phyloP scores from a whole-genome alignment of 176 grass and related monocot species.

The Themeda triandra region DNA sequence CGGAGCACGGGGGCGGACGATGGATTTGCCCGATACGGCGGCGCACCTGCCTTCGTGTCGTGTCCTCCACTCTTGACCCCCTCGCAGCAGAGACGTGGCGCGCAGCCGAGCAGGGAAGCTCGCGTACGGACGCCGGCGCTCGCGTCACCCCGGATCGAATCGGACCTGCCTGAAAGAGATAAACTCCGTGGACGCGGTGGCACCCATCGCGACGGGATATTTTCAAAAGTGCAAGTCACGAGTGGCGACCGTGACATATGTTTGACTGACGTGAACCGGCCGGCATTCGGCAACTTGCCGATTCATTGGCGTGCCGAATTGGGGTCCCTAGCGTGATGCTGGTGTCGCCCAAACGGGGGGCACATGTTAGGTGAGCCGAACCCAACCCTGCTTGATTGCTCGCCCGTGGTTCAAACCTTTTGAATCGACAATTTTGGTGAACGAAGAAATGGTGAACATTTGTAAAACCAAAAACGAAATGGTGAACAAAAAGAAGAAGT shows the following conservation, averaged over 20 bases:
- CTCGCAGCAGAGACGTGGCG: neutral
- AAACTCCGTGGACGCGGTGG: neutral
- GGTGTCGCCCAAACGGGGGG: neutral
- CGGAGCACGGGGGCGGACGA: neutral
- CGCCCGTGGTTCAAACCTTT: neutral
- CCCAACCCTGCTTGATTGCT: neutral
- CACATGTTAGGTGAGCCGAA: neutral
- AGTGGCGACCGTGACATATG: neutral
- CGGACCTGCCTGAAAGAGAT: constrained; percentile 3
- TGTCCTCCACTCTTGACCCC: neutral
- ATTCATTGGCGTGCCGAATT: no score
- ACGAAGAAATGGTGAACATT: neutral
- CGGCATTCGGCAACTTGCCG: no score
- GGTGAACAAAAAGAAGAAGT: no score
- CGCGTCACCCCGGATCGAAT: constrained; percentile 22
- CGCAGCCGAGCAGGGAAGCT: neutral
- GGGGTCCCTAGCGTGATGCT: constrained; percentile 1
- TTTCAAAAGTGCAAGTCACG: neutral
- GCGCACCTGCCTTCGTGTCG: neutral
- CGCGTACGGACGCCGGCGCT: neutral
- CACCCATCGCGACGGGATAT: neutral
- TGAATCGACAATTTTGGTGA: neutral
- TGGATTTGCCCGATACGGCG: neutral
- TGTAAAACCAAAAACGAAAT: no score
- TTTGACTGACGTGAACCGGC: neutral